Evolutionary conservation across 1,284 basidiomycete genomes (phyloP).

Genomic region (Tilletia horrida): DNA sequence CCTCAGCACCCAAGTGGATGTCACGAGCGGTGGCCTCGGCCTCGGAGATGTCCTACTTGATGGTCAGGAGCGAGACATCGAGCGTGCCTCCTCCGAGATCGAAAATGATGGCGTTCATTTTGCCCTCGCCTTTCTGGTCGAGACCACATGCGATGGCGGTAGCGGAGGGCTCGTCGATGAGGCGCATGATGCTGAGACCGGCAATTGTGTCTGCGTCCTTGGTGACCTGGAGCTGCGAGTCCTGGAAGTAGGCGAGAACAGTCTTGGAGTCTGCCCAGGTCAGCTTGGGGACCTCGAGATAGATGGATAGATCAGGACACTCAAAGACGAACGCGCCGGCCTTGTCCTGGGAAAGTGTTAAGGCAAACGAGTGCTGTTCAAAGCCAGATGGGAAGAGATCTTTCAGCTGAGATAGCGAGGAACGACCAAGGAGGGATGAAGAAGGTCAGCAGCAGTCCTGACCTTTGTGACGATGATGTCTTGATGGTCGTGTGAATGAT

Average conservation of each 20-base stretch:
- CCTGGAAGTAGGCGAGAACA: conserved; percentile 96
- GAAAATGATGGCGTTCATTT: conserved; percentile 93
- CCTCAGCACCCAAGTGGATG: conserved; percentile 97
- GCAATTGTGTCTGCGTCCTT: conserved; percentile 89
- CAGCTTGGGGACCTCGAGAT: too few species aligned
- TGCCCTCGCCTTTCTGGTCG: conserved; percentile 74
- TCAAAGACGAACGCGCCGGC: too few species aligned
- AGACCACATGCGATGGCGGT: conserved; percentile 94
- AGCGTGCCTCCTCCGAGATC: conserved; percentile 99
- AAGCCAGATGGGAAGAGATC: too few species aligned
- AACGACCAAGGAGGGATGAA: too few species aligned
- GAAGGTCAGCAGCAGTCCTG: too few species aligned
- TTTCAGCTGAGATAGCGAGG: too few species aligned
- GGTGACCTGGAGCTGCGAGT: conserved; percentile 91
- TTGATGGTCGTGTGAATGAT: too few species aligned
- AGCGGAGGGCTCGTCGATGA: conserved; percentile 94
- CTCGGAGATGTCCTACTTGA: conserved; percentile 98
- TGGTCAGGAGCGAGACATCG: conserved; percentile 95
- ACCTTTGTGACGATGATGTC: too few species aligned
- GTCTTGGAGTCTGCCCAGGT: too few species aligned
- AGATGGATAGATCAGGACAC: too few species aligned
- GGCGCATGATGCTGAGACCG: conserved; percentile 87
- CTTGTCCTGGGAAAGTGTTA: too few species aligned
- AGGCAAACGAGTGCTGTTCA: too few species aligned
- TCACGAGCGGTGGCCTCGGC: conserved; percentile 99